phyloP scores from a whole-genome alignment of 768 basidiomycete genomes.

The Kwoniella bestiolae region DNA sequence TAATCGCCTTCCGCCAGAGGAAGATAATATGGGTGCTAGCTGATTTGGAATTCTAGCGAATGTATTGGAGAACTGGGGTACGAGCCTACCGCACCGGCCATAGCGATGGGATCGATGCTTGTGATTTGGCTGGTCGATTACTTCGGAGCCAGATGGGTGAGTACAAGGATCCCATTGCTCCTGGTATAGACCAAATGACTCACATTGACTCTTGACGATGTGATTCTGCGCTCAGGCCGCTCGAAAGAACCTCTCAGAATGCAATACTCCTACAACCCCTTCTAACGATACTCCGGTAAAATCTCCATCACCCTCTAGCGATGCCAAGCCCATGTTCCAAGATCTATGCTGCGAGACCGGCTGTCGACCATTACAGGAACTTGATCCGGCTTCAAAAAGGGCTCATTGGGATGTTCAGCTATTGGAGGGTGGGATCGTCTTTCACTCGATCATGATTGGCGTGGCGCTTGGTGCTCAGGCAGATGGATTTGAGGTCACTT shows the following conservation, averaged over 20 bases:
- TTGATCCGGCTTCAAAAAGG: conserved; percentile 11
- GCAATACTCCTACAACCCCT: background rate
- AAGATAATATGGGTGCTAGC: background rate
- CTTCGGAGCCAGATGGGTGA: conserved; percentile 15
- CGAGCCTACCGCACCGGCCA: conserved; percentile 17
- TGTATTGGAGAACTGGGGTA: conserved; percentile 14
- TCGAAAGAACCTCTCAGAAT: background rate
- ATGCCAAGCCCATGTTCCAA: conserved; percentile 13
- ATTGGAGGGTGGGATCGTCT: conserved; percentile 13
- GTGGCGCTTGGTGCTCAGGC: conserved; percentile 10
- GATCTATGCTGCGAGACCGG: conserved; percentile 13
- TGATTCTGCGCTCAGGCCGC: background rate
- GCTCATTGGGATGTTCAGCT: conserved; percentile 19
- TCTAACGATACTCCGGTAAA: too few species aligned
- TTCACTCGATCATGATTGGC: conserved; percentile 20
- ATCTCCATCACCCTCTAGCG: background rate
- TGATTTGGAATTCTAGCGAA: background rate
- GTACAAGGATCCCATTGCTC: too few species aligned
- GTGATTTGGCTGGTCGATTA: conserved; percentile 18
- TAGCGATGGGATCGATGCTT: conserved; percentile 17
- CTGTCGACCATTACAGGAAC: conserved; percentile 7
- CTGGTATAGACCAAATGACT: background rate
- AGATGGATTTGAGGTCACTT: conserved; percentile 9
- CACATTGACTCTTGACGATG: too few species aligned
- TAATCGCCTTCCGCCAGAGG: background rate